phyloP scores from a whole-genome alignment of 257 asterid species.

The Fraxinus anomala region DNA sequence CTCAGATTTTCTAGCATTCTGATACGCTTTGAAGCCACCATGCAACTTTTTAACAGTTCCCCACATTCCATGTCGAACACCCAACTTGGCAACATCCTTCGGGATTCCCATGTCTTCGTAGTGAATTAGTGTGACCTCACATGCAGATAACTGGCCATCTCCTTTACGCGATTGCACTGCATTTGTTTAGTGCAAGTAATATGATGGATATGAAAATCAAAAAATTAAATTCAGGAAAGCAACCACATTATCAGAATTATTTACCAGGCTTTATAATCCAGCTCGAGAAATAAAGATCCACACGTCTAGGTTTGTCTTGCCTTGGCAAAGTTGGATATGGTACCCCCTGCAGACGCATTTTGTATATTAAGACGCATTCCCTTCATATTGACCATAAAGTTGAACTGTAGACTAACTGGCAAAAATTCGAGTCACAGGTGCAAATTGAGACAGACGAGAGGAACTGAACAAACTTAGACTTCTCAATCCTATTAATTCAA shows the following conservation, averaged over 20 bases:
- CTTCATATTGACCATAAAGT: background rate
- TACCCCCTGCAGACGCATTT: constrained; percentile 60
- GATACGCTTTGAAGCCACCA: constrained; percentile 79
- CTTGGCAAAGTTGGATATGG: constrained; percentile 68
- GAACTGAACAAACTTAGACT: background rate
- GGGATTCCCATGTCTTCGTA: constrained; percentile 98
- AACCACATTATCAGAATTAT: background rate
- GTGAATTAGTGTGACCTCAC: constrained; percentile 82
- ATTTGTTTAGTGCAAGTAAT: constrained; percentile 11
- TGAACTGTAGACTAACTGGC: background rate
- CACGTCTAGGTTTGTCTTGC: constrained; percentile 89
- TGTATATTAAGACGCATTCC: constrained; percentile 13
- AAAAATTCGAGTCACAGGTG: background rate
- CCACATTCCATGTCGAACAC: constrained; percentile 99
- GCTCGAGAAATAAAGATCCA: constrained; percentile 87
- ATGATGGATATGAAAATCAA: background rate
- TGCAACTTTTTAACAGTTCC: constrained; percentile 93
- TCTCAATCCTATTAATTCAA: too few species aligned
- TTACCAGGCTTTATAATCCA: constrained; percentile 78
- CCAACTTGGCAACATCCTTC: constrained; percentile 86
- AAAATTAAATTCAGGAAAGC: background rate
- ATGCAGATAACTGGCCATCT: constrained; percentile 73
- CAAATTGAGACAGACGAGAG: background rate
- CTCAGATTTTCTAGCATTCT: constrained; percentile 49
- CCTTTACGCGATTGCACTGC: constrained; percentile 77